Evolutionary conservation across 1,284 basidiomycete species (phyloP).

Genomic region (Cystobasidiaceae sp.): DNA sequence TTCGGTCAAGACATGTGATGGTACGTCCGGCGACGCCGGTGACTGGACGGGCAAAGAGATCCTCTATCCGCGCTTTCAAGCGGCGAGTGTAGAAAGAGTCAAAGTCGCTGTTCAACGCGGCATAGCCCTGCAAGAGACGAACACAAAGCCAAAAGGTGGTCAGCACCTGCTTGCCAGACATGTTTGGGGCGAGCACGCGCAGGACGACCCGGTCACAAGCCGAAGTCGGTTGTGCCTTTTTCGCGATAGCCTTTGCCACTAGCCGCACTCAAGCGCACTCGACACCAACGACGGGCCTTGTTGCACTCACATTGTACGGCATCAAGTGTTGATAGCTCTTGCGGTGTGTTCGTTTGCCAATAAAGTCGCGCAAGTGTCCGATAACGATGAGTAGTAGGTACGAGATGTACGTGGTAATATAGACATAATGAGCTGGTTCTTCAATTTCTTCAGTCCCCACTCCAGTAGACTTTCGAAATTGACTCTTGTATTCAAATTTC

Average conservation of each 20-base stretch:
- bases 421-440: conserved; percentile 38
- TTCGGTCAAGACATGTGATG: conserved; percentile 78
- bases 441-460: conserved; percentile 42
- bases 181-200: too few species aligned
- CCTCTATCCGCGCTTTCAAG: conserved; percentile 87
- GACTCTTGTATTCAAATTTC: conserved; percentile 29
- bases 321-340: conserved; percentile 72
- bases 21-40: conserved; percentile 95
- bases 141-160: not conserved
- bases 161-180: not conserved
- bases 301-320: conserved; percentile 69
- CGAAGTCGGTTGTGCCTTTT: too few species aligned
- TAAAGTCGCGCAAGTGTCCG: conserved; percentile 90
- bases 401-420: conserved; percentile 42
- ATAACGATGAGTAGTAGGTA: conserved; percentile 78
- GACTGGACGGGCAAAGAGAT: conserved; percentile 89
- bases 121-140: conserved; percentile 68
- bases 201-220: too few species aligned
- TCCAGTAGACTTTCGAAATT: conserved; percentile 35
- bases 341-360: conserved; percentile 78
- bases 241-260: too few species aligned
- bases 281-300: too few species aligned
- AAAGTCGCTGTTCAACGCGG: conserved; percentile 94
- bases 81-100: conserved; percentile 98
- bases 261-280: not conserved